Percentiles rank a stretch among this genome's conserved stretches.
Evolutionary conservation across 306 rosid species (phyloP).

Genomic region (Lupinus albus): DNA sequence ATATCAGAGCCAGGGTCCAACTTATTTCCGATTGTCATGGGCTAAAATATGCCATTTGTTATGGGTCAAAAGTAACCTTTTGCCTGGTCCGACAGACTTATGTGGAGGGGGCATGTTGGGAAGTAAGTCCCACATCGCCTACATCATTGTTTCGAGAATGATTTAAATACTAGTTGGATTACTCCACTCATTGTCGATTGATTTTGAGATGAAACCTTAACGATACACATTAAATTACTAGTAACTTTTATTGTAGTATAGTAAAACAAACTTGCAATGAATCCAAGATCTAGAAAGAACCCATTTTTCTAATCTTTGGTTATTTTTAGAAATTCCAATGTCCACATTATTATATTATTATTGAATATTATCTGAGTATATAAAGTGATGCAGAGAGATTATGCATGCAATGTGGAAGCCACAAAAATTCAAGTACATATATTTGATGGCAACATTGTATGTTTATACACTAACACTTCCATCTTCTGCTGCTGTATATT

Average conservation of each 20-base stretch:
- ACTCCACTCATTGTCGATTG: too few species aligned
- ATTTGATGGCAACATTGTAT: slow-evolving; percentile 89
- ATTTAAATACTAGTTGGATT: too few species aligned
- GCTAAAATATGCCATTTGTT: too few species aligned
- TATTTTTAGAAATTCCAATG: slow-evolving; percentile 34
- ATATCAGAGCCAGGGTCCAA: too few species aligned
- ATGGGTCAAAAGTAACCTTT: too few species aligned
- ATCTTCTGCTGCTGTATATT: slow-evolving; percentile 79
- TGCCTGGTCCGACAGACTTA: too few species aligned
- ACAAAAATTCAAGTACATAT: slow-evolving; percentile 86
- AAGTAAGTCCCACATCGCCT: too few species aligned
- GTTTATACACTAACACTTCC: slow-evolving; percentile 91
- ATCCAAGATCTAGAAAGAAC: slow-evolving; percentile 1
- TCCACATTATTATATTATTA: slow-evolving; percentile 32
- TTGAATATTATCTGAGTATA: slow-evolving; percentile 9
- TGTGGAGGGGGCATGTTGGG: too few species aligned
- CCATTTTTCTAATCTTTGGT: slow-evolving; percentile 6
- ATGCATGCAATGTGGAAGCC: slow-evolving; percentile 99
- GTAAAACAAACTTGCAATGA: slow-evolving; percentile 36
- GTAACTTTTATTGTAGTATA: not conserved
- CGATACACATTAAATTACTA: too few species aligned
- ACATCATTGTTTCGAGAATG: too few species aligned
- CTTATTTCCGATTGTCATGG: too few species aligned
- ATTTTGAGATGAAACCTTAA: too few species aligned
- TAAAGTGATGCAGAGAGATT: slow-evolving; percentile 67